Evolutionary conservation across 352 stramenopile genomes (phyloP).

Genomic region (Hyphochytrium catenoides): DNA sequence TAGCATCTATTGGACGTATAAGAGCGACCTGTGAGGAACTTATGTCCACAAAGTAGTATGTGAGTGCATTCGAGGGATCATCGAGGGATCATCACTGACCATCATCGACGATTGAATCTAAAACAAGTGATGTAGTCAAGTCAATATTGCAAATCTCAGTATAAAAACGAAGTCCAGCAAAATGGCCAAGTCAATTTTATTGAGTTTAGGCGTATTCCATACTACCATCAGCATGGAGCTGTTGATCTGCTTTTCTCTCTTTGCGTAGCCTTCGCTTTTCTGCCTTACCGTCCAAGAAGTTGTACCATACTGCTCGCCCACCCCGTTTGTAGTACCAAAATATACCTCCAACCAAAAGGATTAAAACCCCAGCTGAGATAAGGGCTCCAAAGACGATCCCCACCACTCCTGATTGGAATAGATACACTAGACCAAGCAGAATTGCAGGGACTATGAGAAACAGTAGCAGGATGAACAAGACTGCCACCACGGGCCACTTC

Average conservation of each 20-base stretch:
- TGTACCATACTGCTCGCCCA: conserved; percentile 9
- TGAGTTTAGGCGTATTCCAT: no score
- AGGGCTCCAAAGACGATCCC: conserved; percentile 17
- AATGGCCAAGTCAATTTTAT: no score
- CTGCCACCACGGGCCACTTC: conserved; percentile 22
- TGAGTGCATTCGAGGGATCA: no score
- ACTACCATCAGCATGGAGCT: no score
- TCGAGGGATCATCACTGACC: no score
- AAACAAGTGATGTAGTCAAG: no score
- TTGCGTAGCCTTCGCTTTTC: not conserved
- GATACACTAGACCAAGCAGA: conserved; percentile 21
- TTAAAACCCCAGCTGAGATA: conserved; percentile 10
- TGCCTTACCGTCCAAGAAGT: conserved; percentile 3
- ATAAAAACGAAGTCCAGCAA: no score
- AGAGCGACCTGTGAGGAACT: no score
- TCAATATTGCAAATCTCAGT: no score
- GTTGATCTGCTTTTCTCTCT: not conserved
- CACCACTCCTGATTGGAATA: conserved; percentile 17
- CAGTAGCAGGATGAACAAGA: conserved; percentile 20
- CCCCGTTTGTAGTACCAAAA: conserved; percentile 20
- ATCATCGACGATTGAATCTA: no score
- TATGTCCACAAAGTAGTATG: no score
- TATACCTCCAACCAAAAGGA: conserved; percentile 1
- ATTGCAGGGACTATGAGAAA: conserved; percentile 24
- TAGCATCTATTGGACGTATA: no score